Evolutionary conservation across 176 grass and related monocot species (phyloP), one percentile per base, ranked within the genome.

Genomic region (Aegilops speltoides): DNA sequence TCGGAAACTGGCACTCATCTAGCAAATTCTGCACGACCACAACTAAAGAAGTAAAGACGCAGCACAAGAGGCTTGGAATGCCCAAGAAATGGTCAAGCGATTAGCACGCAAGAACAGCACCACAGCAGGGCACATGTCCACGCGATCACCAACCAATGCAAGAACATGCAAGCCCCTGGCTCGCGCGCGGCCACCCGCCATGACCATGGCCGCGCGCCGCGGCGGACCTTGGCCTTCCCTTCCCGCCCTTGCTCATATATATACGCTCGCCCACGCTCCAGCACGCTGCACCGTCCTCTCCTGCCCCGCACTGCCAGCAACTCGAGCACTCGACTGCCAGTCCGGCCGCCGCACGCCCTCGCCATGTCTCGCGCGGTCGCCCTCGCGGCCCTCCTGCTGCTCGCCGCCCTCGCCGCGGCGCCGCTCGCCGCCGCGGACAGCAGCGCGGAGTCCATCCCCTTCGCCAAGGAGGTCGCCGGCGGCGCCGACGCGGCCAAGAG

Each of bases 301-400:
- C 66, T 46, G 20, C 45, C 45, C 73, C 16, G 41, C 73, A 50
- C 24, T 2, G 41, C 73, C 73, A 50, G 40, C 71, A 50, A 0
- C 73, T 76, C 41, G 73, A 76, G 24, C 14, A 50, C 56, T 59
- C 56, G 6, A 8, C 56, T 8, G 15, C 71, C 71, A 45, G n/a
- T 8, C n/a, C 68, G 34, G 14, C 38, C 71, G 19, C 4, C 73
- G 46, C 73, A 2, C 41, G 28, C 17, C 56, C 56, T 59, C 7
- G 56, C 11, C 68, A 90, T 90, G 89, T 65, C 89, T 64, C 84
- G 89, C 54, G 79, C 84, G 24, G 56, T 90, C 73, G 64, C 38
- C 79, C 32, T 90, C 17, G 56, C 32, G 23, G 73, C 32, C 1
- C 50, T 82, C 56, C 79, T 90, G 31, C 64, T 86, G 54, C 3